Evolutionary conservation across 2,329 filamentous ascomycete species (phyloP).

Genomic region (Neonectria punicea): DNA sequence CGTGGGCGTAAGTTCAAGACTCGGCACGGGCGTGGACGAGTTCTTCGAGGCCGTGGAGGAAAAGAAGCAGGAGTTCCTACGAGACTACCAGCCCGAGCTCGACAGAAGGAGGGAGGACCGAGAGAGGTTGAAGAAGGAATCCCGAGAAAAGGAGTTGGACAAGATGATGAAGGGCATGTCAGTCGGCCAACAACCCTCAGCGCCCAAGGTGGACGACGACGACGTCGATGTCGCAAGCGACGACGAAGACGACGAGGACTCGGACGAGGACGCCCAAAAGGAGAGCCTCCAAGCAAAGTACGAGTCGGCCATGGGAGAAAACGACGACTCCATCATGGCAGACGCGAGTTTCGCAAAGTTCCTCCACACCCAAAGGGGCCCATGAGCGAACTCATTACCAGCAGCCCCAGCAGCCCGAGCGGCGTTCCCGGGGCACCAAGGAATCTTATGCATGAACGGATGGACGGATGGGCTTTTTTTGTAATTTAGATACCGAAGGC

Average conservation of each 20-base stretch:
- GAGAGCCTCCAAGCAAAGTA: conserved; percentile 81
- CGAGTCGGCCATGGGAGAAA: conserved; percentile 75
- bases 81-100: conserved; percentile 92
- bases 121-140: conserved; percentile 76
- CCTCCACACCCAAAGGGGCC: conserved; percentile 57
- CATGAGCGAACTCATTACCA: conserved; percentile 7
- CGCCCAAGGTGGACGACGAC: conserved; percentile 54
- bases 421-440: conserved; percentile 37
- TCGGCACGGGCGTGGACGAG: conserved; percentile 88
- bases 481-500: conserved; percentile 39
- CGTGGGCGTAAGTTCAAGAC: conserved; percentile 92
- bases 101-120: conserved; percentile 80
- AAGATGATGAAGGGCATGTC: conserved; percentile 96
- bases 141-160: conserved; percentile 83
- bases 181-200: conserved; percentile 48
- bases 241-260: conserved; percentile 62
- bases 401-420: conserved; percentile 26
- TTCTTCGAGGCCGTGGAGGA: conserved; percentile 91
- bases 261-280: conserved; percentile 68
- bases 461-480: conserved; percentile 26
- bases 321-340: conserved; percentile 60
- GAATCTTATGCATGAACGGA: conserved; percentile 20
- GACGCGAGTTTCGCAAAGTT: conserved; percentile 73
- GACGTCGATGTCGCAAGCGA: conserved; percentile 67
- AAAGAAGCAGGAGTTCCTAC: conserved; percentile 88